Conservation (phyloP, 1,139 yeast species). For the Scheffersomyces illinoinensis region DNA sequence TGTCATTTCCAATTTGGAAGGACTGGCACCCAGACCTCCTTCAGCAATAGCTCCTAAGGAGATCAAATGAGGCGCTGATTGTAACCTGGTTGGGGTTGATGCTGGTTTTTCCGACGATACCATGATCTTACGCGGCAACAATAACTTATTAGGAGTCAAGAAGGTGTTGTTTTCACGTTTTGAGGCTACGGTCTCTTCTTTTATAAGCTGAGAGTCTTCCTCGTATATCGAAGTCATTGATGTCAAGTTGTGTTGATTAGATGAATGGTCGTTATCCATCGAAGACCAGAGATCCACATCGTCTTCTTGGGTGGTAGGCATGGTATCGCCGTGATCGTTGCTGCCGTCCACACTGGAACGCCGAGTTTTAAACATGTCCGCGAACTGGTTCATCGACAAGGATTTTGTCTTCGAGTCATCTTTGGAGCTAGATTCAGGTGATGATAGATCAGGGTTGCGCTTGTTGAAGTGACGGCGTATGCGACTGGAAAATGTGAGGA, state of each 20-base stretch:
- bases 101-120: not conserved
- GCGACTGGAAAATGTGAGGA: constrained; percentile 17
- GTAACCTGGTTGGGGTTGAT: constrained; percentile 1
- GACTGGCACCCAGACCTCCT: not conserved
- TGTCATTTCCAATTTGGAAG: constrained; percentile 6
- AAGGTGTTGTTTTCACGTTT: constrained; percentile 14
- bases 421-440: constrained; percentile 7
- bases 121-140: not conserved
- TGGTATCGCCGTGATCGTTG: constrained; percentile 6
- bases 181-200: not conserved
- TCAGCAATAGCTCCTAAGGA: constrained; percentile 5
- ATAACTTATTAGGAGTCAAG: constrained; percentile 35
- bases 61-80: constrained; percentile 9
- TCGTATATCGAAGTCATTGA: constrained; percentile 33
- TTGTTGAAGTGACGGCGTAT: constrained; percentile 2
- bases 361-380: constrained; percentile 20
- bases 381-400: constrained; percentile 15
- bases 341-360: not conserved
- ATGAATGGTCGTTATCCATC: constrained; percentile 20
- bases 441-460: constrained; percentile 1
- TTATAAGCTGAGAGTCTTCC: constrained; percentile 9
- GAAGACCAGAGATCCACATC: constrained; percentile 35
- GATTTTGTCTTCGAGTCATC: constrained; percentile 7
- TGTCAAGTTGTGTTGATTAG: constrained; percentile 23
- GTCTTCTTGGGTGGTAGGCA: constrained; percentile 7